Conservation (phyloP, 2,329 filamentous ascomycete genomes). For the Fusarium azukiicola region DNA sequence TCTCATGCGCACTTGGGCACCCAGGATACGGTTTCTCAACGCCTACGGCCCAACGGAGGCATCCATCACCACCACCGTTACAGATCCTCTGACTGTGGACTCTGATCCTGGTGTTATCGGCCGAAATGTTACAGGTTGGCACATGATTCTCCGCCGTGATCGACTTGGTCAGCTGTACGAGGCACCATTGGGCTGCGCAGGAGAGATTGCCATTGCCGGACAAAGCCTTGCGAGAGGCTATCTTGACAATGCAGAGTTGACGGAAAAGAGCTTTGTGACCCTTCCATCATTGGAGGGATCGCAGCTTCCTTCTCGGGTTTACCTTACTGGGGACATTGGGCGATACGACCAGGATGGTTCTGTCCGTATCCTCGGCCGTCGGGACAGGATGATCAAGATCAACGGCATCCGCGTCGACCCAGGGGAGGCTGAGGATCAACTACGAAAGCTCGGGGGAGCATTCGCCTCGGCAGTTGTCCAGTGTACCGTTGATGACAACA, state of each 20-base stretch:
- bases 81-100: conserved; percentile 15
- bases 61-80: background rate
- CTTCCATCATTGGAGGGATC: background rate
- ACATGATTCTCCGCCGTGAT: background rate
- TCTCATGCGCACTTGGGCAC: background rate
- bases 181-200: background rate
- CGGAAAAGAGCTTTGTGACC: conserved; percentile 6
- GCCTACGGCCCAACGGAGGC: conserved; percentile 25
- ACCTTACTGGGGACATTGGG: background rate
- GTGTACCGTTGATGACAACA: background rate
- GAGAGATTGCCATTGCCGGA: conserved; percentile 24
- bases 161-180: background rate
- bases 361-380: background rate
- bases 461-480: background rate
- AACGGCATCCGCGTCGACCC: conserved; percentile 3
- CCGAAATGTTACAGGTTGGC: background rate
- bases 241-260: conserved; percentile 15
- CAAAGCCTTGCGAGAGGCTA: conserved; percentile 21
- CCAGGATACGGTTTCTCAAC: conserved; percentile 18
- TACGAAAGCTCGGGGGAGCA: background rate
- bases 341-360: background rate
- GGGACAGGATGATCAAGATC: conserved; percentile 12
- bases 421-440: background rate
- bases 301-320: background rate
- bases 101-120: conserved; percentile 14